These are phyloP conservation scores for Caloboletus inedulis DNA, from an alignment of 1,284 basidiomycete genomes.

Conservation along the genomic window DNA sequence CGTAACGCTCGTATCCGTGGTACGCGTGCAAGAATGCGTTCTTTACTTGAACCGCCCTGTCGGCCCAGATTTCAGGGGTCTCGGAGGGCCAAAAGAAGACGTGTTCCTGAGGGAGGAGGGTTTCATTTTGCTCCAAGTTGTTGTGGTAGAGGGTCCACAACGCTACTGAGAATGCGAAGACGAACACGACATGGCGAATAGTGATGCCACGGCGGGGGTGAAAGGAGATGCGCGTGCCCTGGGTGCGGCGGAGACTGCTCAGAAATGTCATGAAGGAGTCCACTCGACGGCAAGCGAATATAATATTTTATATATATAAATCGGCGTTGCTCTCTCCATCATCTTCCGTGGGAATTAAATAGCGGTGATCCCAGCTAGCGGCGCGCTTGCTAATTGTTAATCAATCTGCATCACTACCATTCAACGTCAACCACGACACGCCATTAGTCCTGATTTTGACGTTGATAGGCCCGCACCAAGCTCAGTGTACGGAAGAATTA, in stretches of 20 bases:
- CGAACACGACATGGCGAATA: conserved; percentile 29
- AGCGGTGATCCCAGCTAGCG: background rate
- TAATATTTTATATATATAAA: too few species aligned
- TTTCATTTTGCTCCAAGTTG: conserved; percentile 2
- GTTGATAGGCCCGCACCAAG: background rate
- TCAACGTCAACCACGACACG: background rate
- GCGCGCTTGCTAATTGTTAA: background rate
- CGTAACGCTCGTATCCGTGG: conserved; percentile 54
- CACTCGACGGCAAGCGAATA: background rate
- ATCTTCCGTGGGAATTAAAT: background rate
- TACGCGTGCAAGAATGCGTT: conserved; percentile 64
- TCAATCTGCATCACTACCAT: background rate
- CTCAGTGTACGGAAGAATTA: background rate
- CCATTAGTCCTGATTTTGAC: background rate
- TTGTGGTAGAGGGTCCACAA: conserved; percentile 18
- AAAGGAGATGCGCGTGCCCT: background rate
- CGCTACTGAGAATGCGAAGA: conserved; percentile 23
- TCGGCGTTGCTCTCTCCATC: background rate
- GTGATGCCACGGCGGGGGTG: conserved; percentile 23
- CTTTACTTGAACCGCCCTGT: conserved; percentile 55
- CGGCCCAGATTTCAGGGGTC: conserved; percentile 43
- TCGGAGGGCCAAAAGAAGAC: conserved; percentile 25
- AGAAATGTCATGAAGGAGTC: background rate
- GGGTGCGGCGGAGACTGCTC: background rate
- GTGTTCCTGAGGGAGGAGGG: conserved; percentile 10